phyloP scores from a whole-genome alignment of 495 filamentous ascomycete species.

The Ramalina intermedia region DNA sequence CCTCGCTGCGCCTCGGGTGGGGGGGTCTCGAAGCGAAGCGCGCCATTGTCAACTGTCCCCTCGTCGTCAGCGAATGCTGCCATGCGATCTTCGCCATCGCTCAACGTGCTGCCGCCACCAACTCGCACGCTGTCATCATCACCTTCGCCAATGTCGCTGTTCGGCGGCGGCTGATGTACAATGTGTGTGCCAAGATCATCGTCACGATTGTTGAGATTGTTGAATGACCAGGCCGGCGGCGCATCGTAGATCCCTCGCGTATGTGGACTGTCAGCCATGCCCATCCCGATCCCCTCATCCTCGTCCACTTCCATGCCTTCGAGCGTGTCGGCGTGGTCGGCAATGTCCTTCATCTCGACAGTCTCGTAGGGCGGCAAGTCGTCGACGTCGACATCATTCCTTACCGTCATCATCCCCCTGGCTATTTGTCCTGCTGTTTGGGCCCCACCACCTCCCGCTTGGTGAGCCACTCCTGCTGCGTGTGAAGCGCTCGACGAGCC shows the following conservation, averaged over 20 bases:
- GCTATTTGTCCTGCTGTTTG: conserved; percentile 6
- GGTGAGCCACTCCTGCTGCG: conserved; percentile 63
- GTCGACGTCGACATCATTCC: conserved; percentile 7
- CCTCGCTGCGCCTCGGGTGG: neutral
- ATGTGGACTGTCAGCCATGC: conserved; percentile 10
- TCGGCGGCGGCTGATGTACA: conserved; percentile 15
- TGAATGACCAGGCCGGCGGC: conserved; percentile 27
- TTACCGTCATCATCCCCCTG: conserved; percentile 6
- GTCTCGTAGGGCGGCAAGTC: conserved; percentile 12
- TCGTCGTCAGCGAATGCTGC: conserved; percentile 18
- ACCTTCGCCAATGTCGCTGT: conserved; percentile 18
- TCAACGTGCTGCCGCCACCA: conserved; percentile 28
- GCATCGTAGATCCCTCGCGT: conserved; percentile 11
- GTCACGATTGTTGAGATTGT: conserved; percentile 15
- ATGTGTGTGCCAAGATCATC: conserved; percentile 20
- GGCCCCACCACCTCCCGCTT: conserved; percentile 47
- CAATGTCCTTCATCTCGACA: conserved; percentile 13
- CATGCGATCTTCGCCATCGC: conserved; percentile 25
- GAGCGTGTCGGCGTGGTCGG: conserved; percentile 20
- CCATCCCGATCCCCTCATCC: conserved; percentile 15
- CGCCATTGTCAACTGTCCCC: conserved; percentile 13
- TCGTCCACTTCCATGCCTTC: conserved; percentile 26
- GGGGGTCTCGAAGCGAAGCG: conserved; percentile 11
- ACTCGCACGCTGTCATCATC: conserved; percentile 29
- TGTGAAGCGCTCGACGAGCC: conserved; percentile 71